Conservation (phyloP, 371 early-diverging fungal genomes). For the Lichtheimia ornata region DNA sequence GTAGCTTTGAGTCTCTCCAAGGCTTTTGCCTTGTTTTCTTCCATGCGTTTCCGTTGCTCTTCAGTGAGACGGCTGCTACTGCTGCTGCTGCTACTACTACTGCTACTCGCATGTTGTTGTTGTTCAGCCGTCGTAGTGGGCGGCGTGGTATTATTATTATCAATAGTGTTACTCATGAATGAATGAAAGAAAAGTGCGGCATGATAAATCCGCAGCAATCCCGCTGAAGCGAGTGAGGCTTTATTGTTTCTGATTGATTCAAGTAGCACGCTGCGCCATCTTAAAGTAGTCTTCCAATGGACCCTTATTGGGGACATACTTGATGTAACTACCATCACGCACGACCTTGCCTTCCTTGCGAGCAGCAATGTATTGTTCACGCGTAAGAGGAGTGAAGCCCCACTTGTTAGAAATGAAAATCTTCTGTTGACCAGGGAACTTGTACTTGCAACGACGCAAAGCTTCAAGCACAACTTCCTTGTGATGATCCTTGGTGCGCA, state of each 20-base stretch:
- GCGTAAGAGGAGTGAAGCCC: slow-evolving; percentile 99
- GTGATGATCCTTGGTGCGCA: slow-evolving; percentile 97
- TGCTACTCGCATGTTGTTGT: too few relatives aligned
- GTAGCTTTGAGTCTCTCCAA: slow-evolving; percentile 16
- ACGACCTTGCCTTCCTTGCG: slow-evolving; percentile 81
- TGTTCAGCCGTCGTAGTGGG: too few relatives aligned
- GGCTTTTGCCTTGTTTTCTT: slow-evolving; percentile 21
- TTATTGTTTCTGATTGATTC: background rate
- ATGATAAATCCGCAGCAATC: too few relatives aligned
- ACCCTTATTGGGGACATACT: slow-evolving; percentile 92
- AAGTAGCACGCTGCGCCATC: slow-evolving; percentile 7
- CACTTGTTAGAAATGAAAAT: slow-evolving; percentile 99
- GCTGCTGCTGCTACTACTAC: background rate
- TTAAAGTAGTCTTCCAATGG: slow-evolving; percentile 69
- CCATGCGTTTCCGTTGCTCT: slow-evolving; percentile 22
- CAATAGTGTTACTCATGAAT: too few relatives aligned
- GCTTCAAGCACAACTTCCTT: slow-evolving; percentile 96
- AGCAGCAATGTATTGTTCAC: slow-evolving; percentile 88
- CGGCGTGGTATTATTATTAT: too few relatives aligned
- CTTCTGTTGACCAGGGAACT: slow-evolving; percentile 99
- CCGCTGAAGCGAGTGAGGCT: background rate
- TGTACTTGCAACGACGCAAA: slow-evolving; percentile 96
- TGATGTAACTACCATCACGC: slow-evolving; percentile 97
- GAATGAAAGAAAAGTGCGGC: too few relatives aligned
- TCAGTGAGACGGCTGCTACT: slow-evolving; percentile 7